Percentiles rank a stretch among this genome's conserved stretches.
Conservation (phyloP, 352 stramenopile species). For the Phytophthora podocarpi region DNA sequence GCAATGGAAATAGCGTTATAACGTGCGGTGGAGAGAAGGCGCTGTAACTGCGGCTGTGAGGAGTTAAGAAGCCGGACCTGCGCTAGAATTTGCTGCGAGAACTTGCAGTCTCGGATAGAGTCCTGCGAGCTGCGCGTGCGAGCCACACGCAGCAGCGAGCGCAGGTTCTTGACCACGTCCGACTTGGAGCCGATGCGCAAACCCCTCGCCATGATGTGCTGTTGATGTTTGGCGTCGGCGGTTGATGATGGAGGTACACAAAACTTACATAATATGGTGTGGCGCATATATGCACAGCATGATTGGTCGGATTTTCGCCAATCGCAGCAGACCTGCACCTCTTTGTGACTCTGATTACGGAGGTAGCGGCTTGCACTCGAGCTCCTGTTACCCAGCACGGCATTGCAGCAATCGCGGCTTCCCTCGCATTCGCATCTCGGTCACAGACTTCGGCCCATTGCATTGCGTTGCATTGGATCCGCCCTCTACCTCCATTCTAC, state of each 20-base stretch:
- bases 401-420: too few species aligned
- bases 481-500: not conserved
- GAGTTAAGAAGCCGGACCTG: constrained; percentile 43
- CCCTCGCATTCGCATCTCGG: not conserved
- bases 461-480: not conserved
- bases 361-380: too few species aligned
- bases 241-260: constrained; percentile 5
- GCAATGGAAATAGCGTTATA: constrained; percentile 3
- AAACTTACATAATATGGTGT: constrained; percentile 9
- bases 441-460: not conserved
- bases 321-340: too few species aligned
- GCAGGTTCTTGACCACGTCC: constrained; percentile 81
- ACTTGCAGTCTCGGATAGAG: constrained; percentile 59
- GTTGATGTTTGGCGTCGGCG: constrained; percentile 21
- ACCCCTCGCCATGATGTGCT: constrained; percentile 68
- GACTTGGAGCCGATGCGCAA: constrained; percentile 83
- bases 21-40: constrained; percentile 3
- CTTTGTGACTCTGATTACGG: not conserved
- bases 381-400: too few species aligned
- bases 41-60: not conserved
- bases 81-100: constrained; percentile 73
- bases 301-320: constrained; percentile 14
- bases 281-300: not conserved
- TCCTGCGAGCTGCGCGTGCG: constrained; percentile 60
- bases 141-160: constrained; percentile 69